Percentiles rank a stretch among this genome's conserved stretches.
Evolutionary conservation across 2,329 filamentous ascomycete genomes (phyloP).

Genomic region (Coleophoma cylindrospora): DNA sequence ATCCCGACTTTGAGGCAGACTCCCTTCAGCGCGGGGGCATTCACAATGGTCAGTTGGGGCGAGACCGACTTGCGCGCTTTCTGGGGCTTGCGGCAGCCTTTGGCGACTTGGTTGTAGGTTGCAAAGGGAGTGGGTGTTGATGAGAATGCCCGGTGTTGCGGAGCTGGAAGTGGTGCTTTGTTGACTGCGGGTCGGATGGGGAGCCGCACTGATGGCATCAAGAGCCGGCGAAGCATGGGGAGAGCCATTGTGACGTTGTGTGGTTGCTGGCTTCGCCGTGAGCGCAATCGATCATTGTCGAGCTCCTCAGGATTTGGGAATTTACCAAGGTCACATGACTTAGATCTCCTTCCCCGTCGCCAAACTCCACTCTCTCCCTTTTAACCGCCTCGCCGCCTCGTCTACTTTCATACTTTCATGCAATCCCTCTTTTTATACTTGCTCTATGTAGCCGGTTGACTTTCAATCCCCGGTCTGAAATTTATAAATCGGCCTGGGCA

Average conservation of each 20-base stretch:
- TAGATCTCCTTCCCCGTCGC: no score
- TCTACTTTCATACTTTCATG: no score
- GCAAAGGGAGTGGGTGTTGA: slow-evolving; percentile 20
- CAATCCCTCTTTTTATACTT: no score
- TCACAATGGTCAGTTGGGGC: slow-evolving; percentile 67
- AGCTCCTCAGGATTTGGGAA: no score
- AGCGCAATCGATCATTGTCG: no score
- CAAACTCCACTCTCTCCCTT: no score
- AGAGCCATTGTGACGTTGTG: slow-evolving; percentile 15
- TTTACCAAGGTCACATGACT: no score
- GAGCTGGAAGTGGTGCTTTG: neutral
- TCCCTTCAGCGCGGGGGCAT: slow-evolving; percentile 82
- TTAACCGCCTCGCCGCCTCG: no score
- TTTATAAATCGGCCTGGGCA: no score
- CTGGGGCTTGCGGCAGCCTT: slow-evolving; percentile 72
- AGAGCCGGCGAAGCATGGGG: slow-evolving; percentile 18
- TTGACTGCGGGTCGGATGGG: slow-evolving; percentile 4
- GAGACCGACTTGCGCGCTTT: slow-evolving; percentile 81
- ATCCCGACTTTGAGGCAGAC: slow-evolving; percentile 93
- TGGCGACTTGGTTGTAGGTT: slow-evolving; percentile 25
- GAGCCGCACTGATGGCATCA: slow-evolving; percentile 17
- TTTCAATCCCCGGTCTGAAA: no score
- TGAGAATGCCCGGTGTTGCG: slow-evolving; percentile 19
- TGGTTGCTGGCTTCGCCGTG: neutral
- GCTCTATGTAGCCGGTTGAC: no score